These are phyloP conservation scores for Trichosporon sp. DNA, from an alignment of 1,284 basidiomycete species.

Conservation along the genomic window DNA sequence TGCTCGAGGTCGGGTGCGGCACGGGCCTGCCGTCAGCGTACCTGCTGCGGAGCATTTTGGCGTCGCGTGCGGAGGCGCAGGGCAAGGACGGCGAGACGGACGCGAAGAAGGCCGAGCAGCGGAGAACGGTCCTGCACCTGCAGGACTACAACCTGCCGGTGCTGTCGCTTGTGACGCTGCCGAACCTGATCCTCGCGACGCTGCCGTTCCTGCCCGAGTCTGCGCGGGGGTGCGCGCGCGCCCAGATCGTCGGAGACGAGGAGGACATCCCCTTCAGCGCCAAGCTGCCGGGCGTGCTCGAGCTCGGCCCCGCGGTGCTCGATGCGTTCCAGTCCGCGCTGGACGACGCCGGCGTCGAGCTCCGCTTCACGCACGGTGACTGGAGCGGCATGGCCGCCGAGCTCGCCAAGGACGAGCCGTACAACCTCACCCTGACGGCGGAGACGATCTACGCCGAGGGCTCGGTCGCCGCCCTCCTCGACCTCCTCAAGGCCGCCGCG, in stretches of 20 bases:
- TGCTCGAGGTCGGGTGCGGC: conserved; percentile 84
- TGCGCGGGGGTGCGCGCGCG: conserved; percentile 32
- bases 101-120: background rate
- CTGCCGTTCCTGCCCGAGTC: conserved; percentile 31
- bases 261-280: conserved; percentile 17
- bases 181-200: conserved; percentile 73
- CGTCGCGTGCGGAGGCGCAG: background rate
- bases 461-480: conserved; percentile 64
- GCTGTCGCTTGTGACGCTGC: conserved; percentile 73
- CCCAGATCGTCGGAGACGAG: conserved; percentile 8
- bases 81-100: background rate
- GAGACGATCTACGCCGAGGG: conserved; percentile 85
- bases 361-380: conserved; percentile 76
- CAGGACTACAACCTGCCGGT: conserved; percentile 92
- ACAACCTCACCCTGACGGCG: conserved; percentile 75
- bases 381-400: conserved; percentile 56
- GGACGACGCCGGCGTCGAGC: conserved; percentile 54
- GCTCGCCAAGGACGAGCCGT: conserved; percentile 37
- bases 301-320: conserved; percentile 61
- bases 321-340: conserved; percentile 63
- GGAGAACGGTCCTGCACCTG: conserved; percentile 62
- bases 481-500: conserved; percentile 46
- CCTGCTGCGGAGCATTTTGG: conserved; percentile 62
- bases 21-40: conserved; percentile 79
- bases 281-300: conserved; percentile 53